These are phyloP conservation scores for Sporothrix curviconia DNA, from an alignment of 2,329 filamentous ascomycete species.

Conservation along the genomic window DNA sequence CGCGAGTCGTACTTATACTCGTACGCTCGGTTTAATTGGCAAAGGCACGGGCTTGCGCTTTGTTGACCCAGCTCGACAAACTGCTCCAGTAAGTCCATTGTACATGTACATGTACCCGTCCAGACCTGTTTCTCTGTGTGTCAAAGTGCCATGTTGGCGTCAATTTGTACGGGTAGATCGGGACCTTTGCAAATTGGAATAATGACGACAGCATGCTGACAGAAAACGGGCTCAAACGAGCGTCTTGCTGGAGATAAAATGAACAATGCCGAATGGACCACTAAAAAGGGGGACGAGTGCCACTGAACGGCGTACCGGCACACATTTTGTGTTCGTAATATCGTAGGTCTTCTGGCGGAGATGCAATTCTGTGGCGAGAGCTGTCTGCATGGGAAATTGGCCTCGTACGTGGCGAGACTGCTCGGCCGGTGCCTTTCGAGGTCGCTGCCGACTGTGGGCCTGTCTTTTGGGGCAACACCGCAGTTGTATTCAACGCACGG, in stretches of 20 bases:
- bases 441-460: no score
- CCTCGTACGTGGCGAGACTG: neutral
- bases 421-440: neutral
- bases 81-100: neutral
- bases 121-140: no score
- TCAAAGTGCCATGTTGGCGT: no score
- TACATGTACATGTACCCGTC: no score
- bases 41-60: no score
- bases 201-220: neutral
- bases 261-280: neutral
- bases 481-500: no score
- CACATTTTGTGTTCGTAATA: neutral
- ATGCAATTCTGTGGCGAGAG: neutral
- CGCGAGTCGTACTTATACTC: no score
- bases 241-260: neutral
- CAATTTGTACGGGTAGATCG: no score
- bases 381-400: slow-evolving; percentile 6
- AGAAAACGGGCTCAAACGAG: neutral
- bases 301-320: neutral
- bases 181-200: no score
- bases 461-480: no score
- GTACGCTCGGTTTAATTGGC: no score
- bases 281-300: neutral
- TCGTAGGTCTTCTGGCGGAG: no score
- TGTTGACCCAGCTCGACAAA: neutral